phyloP scores from a whole-genome alignment of 1,139 yeast genomes.

The Debaryomyces singareniensis region DNA sequence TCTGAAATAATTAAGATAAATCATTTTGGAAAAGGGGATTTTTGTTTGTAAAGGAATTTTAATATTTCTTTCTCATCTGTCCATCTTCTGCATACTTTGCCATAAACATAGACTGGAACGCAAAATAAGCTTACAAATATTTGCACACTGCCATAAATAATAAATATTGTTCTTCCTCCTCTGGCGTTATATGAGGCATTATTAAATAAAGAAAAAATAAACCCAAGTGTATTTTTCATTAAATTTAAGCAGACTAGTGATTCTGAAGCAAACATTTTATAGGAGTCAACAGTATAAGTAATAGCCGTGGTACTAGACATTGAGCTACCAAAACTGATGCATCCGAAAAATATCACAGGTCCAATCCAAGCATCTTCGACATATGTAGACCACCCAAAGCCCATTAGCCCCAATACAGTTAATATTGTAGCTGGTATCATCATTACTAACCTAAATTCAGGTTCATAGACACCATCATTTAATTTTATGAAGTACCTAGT shows the following conservation, averaged over 20 bases:
- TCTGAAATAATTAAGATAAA: too few relatives aligned
- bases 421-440: constrained; percentile 34
- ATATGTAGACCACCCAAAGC: constrained; percentile 29
- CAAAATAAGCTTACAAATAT: constrained; percentile 43
- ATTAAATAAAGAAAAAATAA: constrained; percentile 52
- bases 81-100: constrained; percentile 48
- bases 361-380: constrained; percentile 33
- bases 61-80: constrained; percentile 37
- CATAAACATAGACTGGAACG: constrained; percentile 50
- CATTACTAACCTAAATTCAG: constrained; percentile 35
- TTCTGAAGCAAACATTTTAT: constrained; percentile 55
- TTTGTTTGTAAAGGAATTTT: constrained; percentile 21
- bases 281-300: constrained; percentile 54
- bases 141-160: constrained; percentile 51
- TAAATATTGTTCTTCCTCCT: constrained; percentile 45
- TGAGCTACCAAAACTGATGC: constrained; percentile 54
- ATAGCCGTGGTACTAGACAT: constrained; percentile 58
- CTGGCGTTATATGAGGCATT: constrained; percentile 34
- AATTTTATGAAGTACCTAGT: constrained; percentile 29
- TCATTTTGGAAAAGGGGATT: too few relatives aligned
- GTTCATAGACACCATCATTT: constrained; percentile 35
- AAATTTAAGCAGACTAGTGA: constrained; percentile 52
- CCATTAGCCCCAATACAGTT: constrained; percentile 34
- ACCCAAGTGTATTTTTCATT: constrained; percentile 49
- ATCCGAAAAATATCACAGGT: constrained; percentile 40